Evolutionary conservation across 331 rosid species (phyloP).

Genomic region (Quercus phellos): DNA sequence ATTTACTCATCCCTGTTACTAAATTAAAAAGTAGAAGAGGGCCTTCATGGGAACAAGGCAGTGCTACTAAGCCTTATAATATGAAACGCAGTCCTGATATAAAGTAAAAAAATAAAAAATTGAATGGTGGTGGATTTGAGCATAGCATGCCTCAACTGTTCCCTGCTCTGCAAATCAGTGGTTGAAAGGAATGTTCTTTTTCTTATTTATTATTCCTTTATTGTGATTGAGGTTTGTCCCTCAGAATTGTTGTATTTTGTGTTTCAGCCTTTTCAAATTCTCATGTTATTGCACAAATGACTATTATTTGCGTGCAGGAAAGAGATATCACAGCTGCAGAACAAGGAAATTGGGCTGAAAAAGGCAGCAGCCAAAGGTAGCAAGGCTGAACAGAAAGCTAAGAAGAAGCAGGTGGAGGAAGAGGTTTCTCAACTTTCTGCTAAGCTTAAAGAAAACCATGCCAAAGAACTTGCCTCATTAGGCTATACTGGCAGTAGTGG

Average conservation of each 20-base stretch:
- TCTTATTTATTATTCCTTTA: neutral
- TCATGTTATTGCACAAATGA: neutral
- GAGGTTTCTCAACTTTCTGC: conserved; percentile 70
- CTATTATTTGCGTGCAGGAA: conserved; percentile 47
- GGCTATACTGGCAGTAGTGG: conserved; percentile 54
- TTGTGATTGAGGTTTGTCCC: neutral
- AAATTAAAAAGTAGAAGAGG: no score
- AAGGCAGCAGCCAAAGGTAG: conserved; percentile 93
- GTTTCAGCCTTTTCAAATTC: neutral
- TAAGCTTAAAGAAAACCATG: conserved; percentile 70
- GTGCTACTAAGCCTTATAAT: no score
- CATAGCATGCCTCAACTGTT: neutral
- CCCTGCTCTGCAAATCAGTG: neutral
- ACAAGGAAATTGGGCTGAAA: conserved; percentile 76
- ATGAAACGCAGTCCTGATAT: no score
- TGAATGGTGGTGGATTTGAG: neutral
- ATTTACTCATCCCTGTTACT: no score
- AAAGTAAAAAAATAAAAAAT: no score
- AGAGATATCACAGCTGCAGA: conserved; percentile 71
- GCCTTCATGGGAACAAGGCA: no score
- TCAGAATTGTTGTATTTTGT: neutral
- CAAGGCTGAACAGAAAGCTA: conserved; percentile 93
- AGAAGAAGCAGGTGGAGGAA: conserved; percentile 96
- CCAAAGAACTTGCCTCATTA: conserved; percentile 61
- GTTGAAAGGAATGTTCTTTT: neutral